Base-by-base conservation (phyloP, 2,329 filamentous ascomycete genomes). In the Fusarium begoniae region DNA sequence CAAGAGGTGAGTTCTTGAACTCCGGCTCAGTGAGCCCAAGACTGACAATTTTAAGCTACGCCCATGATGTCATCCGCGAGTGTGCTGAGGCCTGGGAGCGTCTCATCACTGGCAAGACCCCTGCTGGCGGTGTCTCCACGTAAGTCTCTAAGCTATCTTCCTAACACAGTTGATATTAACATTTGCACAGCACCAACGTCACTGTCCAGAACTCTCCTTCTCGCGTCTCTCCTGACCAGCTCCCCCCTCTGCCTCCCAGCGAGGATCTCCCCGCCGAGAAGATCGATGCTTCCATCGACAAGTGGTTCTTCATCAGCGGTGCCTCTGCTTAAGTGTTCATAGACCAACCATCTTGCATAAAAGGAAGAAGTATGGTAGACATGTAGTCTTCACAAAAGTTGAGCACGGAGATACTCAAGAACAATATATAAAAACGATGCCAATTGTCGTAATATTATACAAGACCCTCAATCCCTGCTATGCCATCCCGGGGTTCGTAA, bases 241-340 rank as follows among this genome's bases (percentile, higher is more conserved):
- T 97, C 74, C 91, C 92, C 74, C 91, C 90, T 81, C 91, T 99
- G 77, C 94, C 95, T 70, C 82, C 89, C 74, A 88, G 93, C 86
- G 90, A 98, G 90, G 92, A 97, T 81, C 88, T 97, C 67, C 83
- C 90, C 63, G 91, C 96, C 70, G 96, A 92, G 76, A 95, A 96
- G 81, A 98, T 99, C 80, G 96, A 99, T 83, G 90, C 91, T 83
- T 97, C 92, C 85, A 98, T 98, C 82, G 96, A 99, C 91, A 99
- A 99, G 92, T 99, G 96, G 96, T 99, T 99, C 93, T 99, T 98
- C 91, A 99, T 99, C 86, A 98, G 95, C 84, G 96, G 96, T 85
- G 96, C 96, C 82, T 94, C 95, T 79, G 89, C 92, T 80, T 96
- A 93, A 87, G 79, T 66, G 73, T 54, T 53, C 54, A 30, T 68